Evolutionary conservation across 2,329 filamentous ascomycete genomes (phyloP), one percentile per base, ranked within the genome.

Genomic region (Sclerotinia borealis): DNA sequence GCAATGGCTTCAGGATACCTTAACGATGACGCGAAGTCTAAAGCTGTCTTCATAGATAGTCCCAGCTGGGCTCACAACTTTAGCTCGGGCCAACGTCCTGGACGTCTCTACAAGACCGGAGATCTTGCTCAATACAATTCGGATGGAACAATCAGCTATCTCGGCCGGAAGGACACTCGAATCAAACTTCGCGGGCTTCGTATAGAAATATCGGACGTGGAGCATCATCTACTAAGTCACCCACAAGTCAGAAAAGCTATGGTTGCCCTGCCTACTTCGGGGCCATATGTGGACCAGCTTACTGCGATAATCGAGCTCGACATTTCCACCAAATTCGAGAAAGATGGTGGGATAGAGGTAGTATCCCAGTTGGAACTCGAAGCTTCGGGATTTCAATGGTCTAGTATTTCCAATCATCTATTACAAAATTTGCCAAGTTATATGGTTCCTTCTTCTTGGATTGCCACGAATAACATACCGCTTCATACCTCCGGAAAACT

Each of bases 21-120:
- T 7, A 73, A 76, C 29, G 73, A 77, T 29, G 70, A 72, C 0
- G 68, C 70, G 19, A 75, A 73, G 58, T 79, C 76, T 0, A 59
- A 68, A 2, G 68, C 69, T 22, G 64, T 70, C 2, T 79, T 79
- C 65, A 69, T 79, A 22, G 56, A 68, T n/a, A 63, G 67, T 47
- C 70, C 69, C 1, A 63, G 9, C n/a, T 63, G 61, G 54, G 61
- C 47, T 58, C 50, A 34, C 10, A 58, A 31, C 3, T 17, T 31
- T 7, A 17, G 10, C 31, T 58, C 60, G 17, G 27, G 19, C 11
- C 31, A 25, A 31, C 59, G 59, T 22, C 51, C 43, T 27, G 4
- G 22, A 4, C 51, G 49, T 31, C 37, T 62, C 4, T 96, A 96
- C 72, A 85, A 91, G 15, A 75, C 74, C 0, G 75, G 75, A 8